Base-by-base conservation (phyloP, 2,329 filamentous ascomycete species). In the Neofusicoccum kwambonambiense region DNA sequence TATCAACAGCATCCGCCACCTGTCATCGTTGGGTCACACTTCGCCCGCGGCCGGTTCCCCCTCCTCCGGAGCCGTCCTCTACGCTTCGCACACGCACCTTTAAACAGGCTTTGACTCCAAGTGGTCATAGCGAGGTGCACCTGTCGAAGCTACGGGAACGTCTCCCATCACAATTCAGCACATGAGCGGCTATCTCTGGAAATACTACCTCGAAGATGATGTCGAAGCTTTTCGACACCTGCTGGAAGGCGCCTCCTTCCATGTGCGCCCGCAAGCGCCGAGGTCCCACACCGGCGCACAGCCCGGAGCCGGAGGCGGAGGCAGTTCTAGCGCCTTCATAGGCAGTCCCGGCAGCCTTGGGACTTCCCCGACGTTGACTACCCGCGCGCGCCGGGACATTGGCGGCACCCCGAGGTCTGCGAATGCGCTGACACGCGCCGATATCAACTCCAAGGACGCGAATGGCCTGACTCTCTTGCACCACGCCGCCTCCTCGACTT, bases 111-210 rank as follows among this genome's bases (percentile, higher is more conserved):
- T 92, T 93, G 89, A 84, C 89, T 89, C 89, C 65, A 70, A 70
- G 90, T 90, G 90, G 88, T 90, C 89, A 92, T 89, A 91, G 92
- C 91, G 90, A 96, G 92, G 92, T 89, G 90, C 86, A 76, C 65
- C 78, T 81, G 84, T 81, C 80, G 84, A 86, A 82, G 81, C 79
- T 79, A 77, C 75, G 78, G 80, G 81, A 76, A 73, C 66, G 70
- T 75, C 75, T 74, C 75, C 65, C 35, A 71, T 68, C 68, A 67
- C 63, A 69, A 68, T 71, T 69, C 70, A 52, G 75, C 88, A 87
- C 88, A 95, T 98, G 94, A 98, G 92, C 89, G 90, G 93, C 83
- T 87, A 90, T 87, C 88, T 99, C 79, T 97, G 94, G 94, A 93
- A 93, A 86, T 92, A 87, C 78, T 98, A 94, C 79, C 90, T 96